Evolutionary conservation across 108 stramenopile genomes (phyloP), one percentile per base, ranked within the genome.

Genomic region (Stephanodiscus triporus): DNA sequence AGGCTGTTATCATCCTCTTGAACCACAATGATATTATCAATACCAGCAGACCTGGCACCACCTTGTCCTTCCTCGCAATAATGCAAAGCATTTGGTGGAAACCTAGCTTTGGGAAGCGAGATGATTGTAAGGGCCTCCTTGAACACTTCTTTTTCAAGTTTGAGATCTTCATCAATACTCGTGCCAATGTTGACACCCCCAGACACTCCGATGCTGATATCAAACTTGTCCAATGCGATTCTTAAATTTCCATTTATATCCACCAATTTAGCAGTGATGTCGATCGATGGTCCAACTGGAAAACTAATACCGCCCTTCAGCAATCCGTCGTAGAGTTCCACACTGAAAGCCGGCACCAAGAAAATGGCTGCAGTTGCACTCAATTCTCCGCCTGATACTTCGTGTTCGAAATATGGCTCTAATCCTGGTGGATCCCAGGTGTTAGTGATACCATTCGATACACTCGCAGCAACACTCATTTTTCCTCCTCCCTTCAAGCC

Each of bases 41-140:
- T 29, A n/a, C 19, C 19, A 19, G 58, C 58, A 59, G 58, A 7
- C 30, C 30, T 29, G 27, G 30, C 30, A 29, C 58, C 58, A 37
- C 30, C 30, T 34, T 19, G 32, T 17, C 30, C 32, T 59, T 59
- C 58, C 13, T 59, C 58, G 30, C 58, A 59, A 32, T 37, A 59
- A 32, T 59, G 58, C 30, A 29, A 34, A 16, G 58, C 58, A 19
- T 59, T 59, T 59, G 13, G 30, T 6, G 58, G 58, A 17, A 59
- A 59, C 0, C 30, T 34, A 59, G 58, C 30, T 59, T 37, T 59
- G 58, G 58, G 58, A 32, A 59, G 58, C 17, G 58, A 59, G 2
- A 59, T 29, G 7, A 59, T 36, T 10, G 2, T 27, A 7, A 1
- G 1, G 2, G 11, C 19, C 2, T 16, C 6, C 16, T 29, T 19